A percentile compares a stretch with the other conserved stretches of the same genome.
Conservation (phyloP, 1,284 basidiomycete genomes). For the Leccinum variabile region DNA sequence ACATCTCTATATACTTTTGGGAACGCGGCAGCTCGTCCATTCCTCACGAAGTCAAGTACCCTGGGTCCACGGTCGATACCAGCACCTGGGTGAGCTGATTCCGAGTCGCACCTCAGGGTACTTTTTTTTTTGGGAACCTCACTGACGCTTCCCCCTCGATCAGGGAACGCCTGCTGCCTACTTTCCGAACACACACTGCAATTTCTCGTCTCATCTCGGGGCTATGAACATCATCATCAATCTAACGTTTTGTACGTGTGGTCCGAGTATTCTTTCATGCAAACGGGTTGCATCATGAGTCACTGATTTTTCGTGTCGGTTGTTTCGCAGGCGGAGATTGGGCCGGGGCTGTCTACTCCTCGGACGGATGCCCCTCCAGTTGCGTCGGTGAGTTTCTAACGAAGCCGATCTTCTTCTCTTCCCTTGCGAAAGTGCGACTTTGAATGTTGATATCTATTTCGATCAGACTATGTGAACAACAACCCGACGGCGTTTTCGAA, state of each 20-base stretch:
- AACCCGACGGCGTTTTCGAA: slow-evolving; percentile 18
- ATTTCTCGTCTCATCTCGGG: slow-evolving; percentile 22
- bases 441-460: neutral
- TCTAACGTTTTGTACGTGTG: slow-evolving; percentile 30
- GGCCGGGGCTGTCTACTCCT: slow-evolving; percentile 38
- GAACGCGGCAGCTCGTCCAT: slow-evolving; percentile 18
- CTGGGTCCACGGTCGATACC: slow-evolving; percentile 22
- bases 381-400: slow-evolving; percentile 33
- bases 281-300: neutral
- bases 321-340: slow-evolving; percentile 40
- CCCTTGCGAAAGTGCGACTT: neutral
- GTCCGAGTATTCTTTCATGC: neutral
- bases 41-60: slow-evolving; percentile 18
- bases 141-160: neutral
- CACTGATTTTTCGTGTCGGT: neutral
- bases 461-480: slow-evolving; percentile 19
- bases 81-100: slow-evolving; percentile 22
- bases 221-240: slow-evolving; percentile 27
- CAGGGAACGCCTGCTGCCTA: slow-evolving; percentile 26
- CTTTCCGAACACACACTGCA: slow-evolving; percentile 21
- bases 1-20: slow-evolving; percentile 30
- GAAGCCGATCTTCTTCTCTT: neutral
- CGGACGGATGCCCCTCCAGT: slow-evolving; percentile 35
- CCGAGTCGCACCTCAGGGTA: too few relatives aligned
- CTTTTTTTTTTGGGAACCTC: neutral